These are phyloP conservation scores for Cryptococcus neoformans DNA, from an alignment of 1,284 basidiomycete genomes.

Conservation along the genomic window DNA sequence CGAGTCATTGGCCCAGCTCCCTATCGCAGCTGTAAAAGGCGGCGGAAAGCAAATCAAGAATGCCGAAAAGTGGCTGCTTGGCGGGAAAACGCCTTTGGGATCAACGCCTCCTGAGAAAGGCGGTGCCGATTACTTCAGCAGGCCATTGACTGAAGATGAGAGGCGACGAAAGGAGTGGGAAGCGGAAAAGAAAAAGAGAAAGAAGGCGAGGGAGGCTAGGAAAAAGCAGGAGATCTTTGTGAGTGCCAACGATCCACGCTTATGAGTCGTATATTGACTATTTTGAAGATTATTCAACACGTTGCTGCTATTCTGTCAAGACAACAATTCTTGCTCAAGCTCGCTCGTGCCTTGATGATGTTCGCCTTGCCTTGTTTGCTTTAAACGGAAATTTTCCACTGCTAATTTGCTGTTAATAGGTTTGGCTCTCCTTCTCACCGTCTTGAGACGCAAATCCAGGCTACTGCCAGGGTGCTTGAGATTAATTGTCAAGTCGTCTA, in stretches of 20 bases:
- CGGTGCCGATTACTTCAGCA: slow-evolving; percentile 43
- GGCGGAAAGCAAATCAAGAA: slow-evolving; percentile 27
- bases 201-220: slow-evolving; percentile 58
- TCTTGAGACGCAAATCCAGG: slow-evolving; percentile 79
- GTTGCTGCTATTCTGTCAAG: slow-evolving; percentile 81
- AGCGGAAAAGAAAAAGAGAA: slow-evolving; percentile 52
- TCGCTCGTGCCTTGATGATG: slow-evolving; percentile 90
- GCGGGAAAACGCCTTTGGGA: slow-evolving; percentile 30
- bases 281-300: slow-evolving; percentile 74
- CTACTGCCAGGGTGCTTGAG: slow-evolving; percentile 80
- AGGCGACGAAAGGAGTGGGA: slow-evolving; percentile 54
- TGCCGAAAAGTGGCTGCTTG: slow-evolving; percentile 42
- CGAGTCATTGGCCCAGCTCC: slow-evolving; percentile 22
- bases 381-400: too few relatives aligned
- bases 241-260: slow-evolving; percentile 34
- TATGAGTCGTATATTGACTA: not conserved
- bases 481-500: slow-evolving; percentile 81
- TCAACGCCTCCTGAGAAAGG: slow-evolving; percentile 35
- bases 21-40: slow-evolving; percentile 25
- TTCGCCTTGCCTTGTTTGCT: slow-evolving; percentile 12
- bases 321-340: slow-evolving; percentile 87
- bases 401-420: slow-evolving; percentile 17
- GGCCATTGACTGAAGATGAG: slow-evolving; percentile 48
- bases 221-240: slow-evolving; percentile 76
- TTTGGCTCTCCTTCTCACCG: slow-evolving; percentile 89